phyloP scores from a whole-genome alignment of 2,329 filamentous ascomycete species.

The Stachybotrys echinatus region DNA sequence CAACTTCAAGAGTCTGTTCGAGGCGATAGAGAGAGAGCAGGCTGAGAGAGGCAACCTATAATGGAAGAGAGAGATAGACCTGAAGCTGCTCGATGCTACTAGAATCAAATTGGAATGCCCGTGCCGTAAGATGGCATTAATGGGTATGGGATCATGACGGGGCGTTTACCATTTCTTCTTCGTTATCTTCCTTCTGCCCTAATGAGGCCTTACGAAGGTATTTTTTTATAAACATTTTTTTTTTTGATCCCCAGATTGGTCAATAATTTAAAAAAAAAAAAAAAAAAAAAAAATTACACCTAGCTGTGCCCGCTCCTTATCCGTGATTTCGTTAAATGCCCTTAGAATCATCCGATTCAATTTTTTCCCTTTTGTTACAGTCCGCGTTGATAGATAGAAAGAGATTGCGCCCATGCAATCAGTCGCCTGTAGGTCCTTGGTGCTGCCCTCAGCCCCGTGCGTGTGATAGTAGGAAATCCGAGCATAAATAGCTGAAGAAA shows the following conservation, averaged over 20 bases:
- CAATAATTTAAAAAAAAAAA: too few relatives aligned
- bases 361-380: not conserved
- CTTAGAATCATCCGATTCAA: not conserved
- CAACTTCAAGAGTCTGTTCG: slow-evolving; percentile 93
- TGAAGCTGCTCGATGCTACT: too few relatives aligned
- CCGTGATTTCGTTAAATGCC: not conserved
- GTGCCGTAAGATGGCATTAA: too few relatives aligned
- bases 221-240: not conserved
- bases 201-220: not conserved
- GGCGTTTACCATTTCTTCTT: not conserved
- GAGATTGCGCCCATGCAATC: too few relatives aligned
- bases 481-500: not conserved
- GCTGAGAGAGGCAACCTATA: slow-evolving; percentile 77
- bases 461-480: too few relatives aligned
- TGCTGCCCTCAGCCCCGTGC: too few relatives aligned
- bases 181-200: not conserved
- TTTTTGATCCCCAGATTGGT: too few relatives aligned
- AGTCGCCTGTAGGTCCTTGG: too few relatives aligned
- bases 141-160: not conserved
- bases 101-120: too few relatives aligned
- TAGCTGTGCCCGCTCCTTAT: not conserved
- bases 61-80: slow-evolving; percentile 7
- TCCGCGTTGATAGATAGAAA: too few relatives aligned
- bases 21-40: slow-evolving; percentile 93
- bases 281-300: not conserved